Base-by-base conservation (phyloP, 202 grass and related monocot genomes). In the Digitaria exilis region DNA sequence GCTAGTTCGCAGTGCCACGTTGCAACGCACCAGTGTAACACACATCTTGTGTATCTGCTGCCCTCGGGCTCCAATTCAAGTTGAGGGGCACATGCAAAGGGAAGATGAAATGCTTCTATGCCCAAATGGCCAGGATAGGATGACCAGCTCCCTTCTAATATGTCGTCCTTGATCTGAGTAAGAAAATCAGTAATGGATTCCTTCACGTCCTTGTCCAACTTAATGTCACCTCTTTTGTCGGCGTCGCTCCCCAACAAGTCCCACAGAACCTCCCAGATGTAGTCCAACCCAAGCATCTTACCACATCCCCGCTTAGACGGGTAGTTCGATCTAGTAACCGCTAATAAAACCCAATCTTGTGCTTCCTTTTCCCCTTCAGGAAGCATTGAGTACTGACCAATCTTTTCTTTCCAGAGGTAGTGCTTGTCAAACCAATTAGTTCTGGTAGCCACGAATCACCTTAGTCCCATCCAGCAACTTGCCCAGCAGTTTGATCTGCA, bases 361-460 rank as follows among this genome's bases (percentile, higher is more conserved):
- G 42, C 8, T 6, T 37, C 42, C 42, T 9, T 44, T 2, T 9
- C 9, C 1, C 9, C 42, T 2, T 44, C 11, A 44, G 12, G 6
- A 4, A 39, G 37, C 6, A 39, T 8, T 45, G 28, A 62, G 16
- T 17, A 62, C 28, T 62, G 59, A 4, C 26, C 28, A 3, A 76
- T 14, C 73, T 59, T 44, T 43, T 7, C 4, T 59, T 76, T 52
- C 73, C 73, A 76, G 6, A 39, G 37, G 2, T 35, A 31, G 34
- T 43, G 43, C n/a, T 59, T 76, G 54, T 59, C 73, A 76, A 76
- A 76, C 52, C 21, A 43, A 28, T 76, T 76, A 26, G 13, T 62
- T 9, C 59, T 0, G 9, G 26, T 62, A 31, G 9, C 37, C 37
- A 39, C 2, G 32, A 34, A 34, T 4, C 3, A 34, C 32, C 32